Conservation (phyloP, 208 protist species). For the Leishmania aethiopica region DNA sequence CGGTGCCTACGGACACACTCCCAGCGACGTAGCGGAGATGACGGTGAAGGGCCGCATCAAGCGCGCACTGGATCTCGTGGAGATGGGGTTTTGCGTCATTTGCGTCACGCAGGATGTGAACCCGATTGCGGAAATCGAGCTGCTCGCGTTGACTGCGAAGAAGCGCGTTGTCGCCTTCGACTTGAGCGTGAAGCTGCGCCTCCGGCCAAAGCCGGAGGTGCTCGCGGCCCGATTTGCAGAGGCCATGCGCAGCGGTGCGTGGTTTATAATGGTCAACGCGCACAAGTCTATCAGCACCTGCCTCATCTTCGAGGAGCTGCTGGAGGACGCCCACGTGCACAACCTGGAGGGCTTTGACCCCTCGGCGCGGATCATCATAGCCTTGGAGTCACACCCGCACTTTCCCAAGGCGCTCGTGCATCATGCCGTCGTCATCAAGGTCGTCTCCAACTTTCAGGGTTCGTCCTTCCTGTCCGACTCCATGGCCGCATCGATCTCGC, state of each 20-base stretch:
- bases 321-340: constrained; percentile 57
- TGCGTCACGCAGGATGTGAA: constrained; percentile 80
- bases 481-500: constrained; percentile 53
- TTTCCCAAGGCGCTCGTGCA: constrained; percentile 71
- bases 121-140: constrained; percentile 82
- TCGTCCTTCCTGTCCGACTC: constrained; percentile 60
- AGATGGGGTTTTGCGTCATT: constrained; percentile 59
- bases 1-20: background rate
- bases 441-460: constrained; percentile 57
- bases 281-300: constrained; percentile 87
- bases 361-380: constrained; percentile 61
- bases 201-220: constrained; percentile 61
- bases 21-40: constrained; percentile 28
- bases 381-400: constrained; percentile 77
- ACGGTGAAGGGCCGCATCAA: constrained; percentile 44
- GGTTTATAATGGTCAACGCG: constrained; percentile 80
- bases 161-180: constrained; percentile 53
- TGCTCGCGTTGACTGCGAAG: constrained; percentile 51
- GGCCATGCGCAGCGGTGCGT: constrained; percentile 64
- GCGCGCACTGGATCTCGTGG: constrained; percentile 50
- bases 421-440: constrained; percentile 53
- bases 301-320: constrained; percentile 60
- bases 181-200: constrained; percentile 76
- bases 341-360: constrained; percentile 68
- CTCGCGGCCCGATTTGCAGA: constrained; percentile 57